These are phyloP conservation scores for Diaporthe citrichinensis DNA, from an alignment of 2,329 filamentous ascomycete species.

Conservation along the genomic window DNA sequence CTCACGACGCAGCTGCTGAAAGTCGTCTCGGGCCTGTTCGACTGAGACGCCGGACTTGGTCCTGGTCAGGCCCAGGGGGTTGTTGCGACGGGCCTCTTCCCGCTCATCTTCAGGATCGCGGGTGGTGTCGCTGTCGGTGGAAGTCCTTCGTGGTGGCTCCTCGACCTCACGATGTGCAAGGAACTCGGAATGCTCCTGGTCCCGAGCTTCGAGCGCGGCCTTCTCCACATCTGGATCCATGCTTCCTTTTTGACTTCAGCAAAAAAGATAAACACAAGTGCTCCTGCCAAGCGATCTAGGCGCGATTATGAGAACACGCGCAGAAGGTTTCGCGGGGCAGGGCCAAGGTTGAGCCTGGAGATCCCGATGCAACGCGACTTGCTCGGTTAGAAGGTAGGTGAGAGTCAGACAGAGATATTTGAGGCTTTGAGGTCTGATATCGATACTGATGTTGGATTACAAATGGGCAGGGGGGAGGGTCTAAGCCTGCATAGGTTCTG, in stretches of 20 bases:
- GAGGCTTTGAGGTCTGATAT: conserved; percentile 14
- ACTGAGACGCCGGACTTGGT: conserved; percentile 71
- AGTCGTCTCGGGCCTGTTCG: conserved; percentile 77
- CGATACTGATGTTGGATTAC: conserved; percentile 7
- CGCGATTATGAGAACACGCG: neutral
- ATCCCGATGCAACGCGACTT: conserved; percentile 4
- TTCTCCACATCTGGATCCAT: conserved; percentile 45
- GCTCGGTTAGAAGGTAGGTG: neutral
- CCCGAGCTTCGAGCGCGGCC: conserved; percentile 33
- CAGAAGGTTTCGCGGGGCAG: conserved; percentile 28
- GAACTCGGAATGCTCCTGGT: conserved; percentile 28
- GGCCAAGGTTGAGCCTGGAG: conserved; percentile 30
- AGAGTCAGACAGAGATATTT: neutral
- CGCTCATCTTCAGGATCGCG: conserved; percentile 55
- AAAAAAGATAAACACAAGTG: conserved; percentile 4
- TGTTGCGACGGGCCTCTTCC: conserved; percentile 59
- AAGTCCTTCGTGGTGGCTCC: conserved; percentile 39
- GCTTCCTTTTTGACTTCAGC: conserved; percentile 30
- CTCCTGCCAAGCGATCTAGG: conserved; percentile 18
- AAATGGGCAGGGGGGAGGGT: conserved; percentile 16
- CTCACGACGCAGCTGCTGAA: conserved; percentile 75
- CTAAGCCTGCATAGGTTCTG: neutral
- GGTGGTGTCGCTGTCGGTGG: conserved; percentile 43
- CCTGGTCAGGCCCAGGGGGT: conserved; percentile 63
- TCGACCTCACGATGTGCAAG: conserved; percentile 43